Evolutionary conservation across 192 early-diverging fungal genomes (phyloP), one percentile per base, ranked within the genome.

Genomic region (Pecoramyces ruminantium): DNA sequence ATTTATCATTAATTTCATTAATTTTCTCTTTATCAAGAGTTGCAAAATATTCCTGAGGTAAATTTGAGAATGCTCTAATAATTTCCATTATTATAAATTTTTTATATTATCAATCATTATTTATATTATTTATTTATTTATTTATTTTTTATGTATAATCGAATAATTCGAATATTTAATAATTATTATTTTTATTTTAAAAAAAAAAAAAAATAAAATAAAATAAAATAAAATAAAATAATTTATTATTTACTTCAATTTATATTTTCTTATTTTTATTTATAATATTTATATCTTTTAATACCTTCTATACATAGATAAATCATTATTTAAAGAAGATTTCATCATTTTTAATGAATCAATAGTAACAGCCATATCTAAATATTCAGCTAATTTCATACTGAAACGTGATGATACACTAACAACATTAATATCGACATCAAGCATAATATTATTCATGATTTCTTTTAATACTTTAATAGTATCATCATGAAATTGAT

Each of bases 1-100:
- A 80, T 30, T 34, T 84, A 38, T 78, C 30, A 6, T 78, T 39
- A 67, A n/a, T 51, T 16, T 29, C 79, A 29, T 78, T 17, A 83
- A 83, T 38, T 89, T 81, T 15, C 81, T 83, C 25, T 86, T 85
- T 29, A 28, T 58, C 29, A 78, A 78, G 1, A 0, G 21, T 27
- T 25, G 9, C 51, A 27, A 67, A 9, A 67, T 67, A 67, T 11
- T 67, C 51, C 1, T 67, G 25, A n/a, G 51, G 51, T 67, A 67
- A 67, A n/a, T 67, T 67, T 21, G 51, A 27, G 9, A 67, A 67
- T 67, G 21, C 21, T n/a, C 51, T 67, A 40, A 14, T 40, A 14
- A 40, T 40, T 40, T 40, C 8, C 1, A 40, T 51, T 14, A 2
- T 21, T 51, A 51, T 51, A 21, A 21, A 4, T 51, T 21, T 21